Base-by-base conservation (phyloP, 2,329 filamentous ascomycete species). In the Tolypocladium pustulatum region DNA sequence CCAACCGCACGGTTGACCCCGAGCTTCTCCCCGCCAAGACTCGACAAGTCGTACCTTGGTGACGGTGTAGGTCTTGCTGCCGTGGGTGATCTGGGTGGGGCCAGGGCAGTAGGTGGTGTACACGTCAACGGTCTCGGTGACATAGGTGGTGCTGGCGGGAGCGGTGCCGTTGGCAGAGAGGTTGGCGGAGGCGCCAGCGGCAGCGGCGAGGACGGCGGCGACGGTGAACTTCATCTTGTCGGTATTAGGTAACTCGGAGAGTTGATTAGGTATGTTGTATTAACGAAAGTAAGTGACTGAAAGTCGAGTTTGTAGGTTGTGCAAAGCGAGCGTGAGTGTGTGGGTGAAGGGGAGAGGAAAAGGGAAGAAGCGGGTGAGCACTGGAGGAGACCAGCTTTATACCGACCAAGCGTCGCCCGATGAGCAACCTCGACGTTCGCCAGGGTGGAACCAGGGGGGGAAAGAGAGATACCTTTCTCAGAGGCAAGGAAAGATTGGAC, bases 61-160 rank as follows among this genome's bases (percentile, higher is more conserved):
- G 75, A 90, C 78, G 67, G 81, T 87, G 81, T 88, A 89, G 75
- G 86, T 89, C 72, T 81, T 78, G 74, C 74, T 77, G 71, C 80
- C 81, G 76, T 87, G 78, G 68, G 81, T 82, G 73, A 90, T 74
- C 66, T 77, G 73, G 66, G 87, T 90, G 64, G 87, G 72, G 65
- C 70, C 78, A 27, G 88, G 86, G 84, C 88, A 91, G 83, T 80
- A 89, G 70, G 87, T 91, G 75, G 81, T 85, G 78, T 83, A 83
- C 60, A 77, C 74, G 60, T 83, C 85, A 64, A 90, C 81, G 64
- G 84, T 76, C 79, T 87, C 83, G 65, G 86, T 90, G 75, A 79
- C 80, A 61, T 82, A 82, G 71, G 76, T 78, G 65, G 77, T 76
- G 72, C 81, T 80, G 68, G 20, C 38, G 57, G 62, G 63, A 63